Conservation (phyloP, 441 rosid genomes). For the Viola pubescens region DNA sequence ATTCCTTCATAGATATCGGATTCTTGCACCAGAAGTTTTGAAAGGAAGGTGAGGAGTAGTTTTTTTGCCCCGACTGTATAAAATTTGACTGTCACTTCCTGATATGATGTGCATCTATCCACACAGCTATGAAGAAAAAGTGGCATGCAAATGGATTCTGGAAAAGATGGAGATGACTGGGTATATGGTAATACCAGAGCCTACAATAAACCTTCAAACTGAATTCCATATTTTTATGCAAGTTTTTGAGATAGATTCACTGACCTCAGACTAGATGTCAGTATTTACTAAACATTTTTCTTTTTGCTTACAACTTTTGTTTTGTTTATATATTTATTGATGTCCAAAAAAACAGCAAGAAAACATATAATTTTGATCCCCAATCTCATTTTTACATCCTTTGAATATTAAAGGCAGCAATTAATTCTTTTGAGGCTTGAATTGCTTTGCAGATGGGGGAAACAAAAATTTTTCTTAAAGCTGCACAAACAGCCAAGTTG, state of each 20-base stretch:
- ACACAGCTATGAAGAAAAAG: constrained; percentile 56
- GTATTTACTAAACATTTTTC: background rate
- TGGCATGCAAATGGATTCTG: constrained; percentile 68
- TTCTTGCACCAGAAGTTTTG: constrained; percentile 62
- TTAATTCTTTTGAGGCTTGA: constrained; percentile 13
- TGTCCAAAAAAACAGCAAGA: constrained; percentile 1
- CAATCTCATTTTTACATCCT: constrained; percentile 1
- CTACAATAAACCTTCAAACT: background rate
- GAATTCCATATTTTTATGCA: constrained; percentile 1
- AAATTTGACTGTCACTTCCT: constrained; percentile 14
- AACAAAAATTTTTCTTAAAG: constrained; percentile 70
- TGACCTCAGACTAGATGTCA: background rate
- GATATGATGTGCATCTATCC: constrained; percentile 17
- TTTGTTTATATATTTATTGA: too few species aligned
- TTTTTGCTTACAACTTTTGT: background rate
- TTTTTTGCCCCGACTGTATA: constrained; percentile 6
- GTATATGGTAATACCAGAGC: constrained; percentile 47
- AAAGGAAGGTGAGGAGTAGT: constrained; percentile 45
- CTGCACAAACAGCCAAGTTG: constrained; percentile 77
- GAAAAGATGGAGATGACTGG: constrained; percentile 59
- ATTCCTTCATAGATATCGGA: constrained; percentile 52
- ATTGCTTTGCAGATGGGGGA: constrained; percentile 62
- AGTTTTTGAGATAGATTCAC: background rate
- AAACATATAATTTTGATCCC: constrained; percentile 4
- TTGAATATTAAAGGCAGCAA: background rate